These are phyloP conservation scores for Aspergillus amoenus DNA, from an alignment of 2,329 filamentous ascomycete species.

Conservation along the genomic window DNA sequence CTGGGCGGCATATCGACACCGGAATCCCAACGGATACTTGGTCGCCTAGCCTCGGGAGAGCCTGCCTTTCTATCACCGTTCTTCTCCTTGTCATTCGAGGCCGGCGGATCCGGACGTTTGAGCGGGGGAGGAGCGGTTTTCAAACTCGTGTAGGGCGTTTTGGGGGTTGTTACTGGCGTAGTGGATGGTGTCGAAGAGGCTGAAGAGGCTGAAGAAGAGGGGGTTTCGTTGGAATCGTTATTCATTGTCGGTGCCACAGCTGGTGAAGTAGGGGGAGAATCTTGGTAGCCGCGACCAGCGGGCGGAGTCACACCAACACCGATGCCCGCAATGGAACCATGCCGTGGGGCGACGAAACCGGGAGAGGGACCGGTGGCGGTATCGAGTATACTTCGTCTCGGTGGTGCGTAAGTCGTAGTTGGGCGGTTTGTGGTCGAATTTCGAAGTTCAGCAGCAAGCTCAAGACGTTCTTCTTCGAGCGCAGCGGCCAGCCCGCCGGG, in stretches of 20 bases:
- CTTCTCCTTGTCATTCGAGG: slow-evolving; percentile 14
- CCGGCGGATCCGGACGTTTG: slow-evolving; percentile 18
- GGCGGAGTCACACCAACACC: slow-evolving; percentile 36
- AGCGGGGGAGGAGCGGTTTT: slow-evolving; percentile 13
- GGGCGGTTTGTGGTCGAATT: slow-evolving; percentile 34
- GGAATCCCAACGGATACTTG: slow-evolving; percentile 21
- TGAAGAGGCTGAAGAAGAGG: slow-evolving; percentile 11
- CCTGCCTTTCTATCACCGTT: slow-evolving; percentile 18
- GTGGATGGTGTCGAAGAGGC: slow-evolving; percentile 11
- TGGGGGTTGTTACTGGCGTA: slow-evolving; percentile 23
- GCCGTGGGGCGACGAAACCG: slow-evolving; percentile 33
- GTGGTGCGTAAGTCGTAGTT: slow-evolving; percentile 53
- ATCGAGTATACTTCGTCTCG: slow-evolving; percentile 68
- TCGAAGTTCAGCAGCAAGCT: slow-evolving; percentile 66
- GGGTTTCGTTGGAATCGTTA: slow-evolving; percentile 12
- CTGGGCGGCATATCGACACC: slow-evolving; percentile 20
- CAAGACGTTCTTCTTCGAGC: slow-evolving; percentile 73
- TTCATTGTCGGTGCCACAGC: slow-evolving; percentile 35
- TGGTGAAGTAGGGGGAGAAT: slow-evolving; percentile 32
- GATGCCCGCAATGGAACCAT: slow-evolving; percentile 41
- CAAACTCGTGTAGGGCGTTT: slow-evolving; percentile 5
- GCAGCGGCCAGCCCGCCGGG: slow-evolving; percentile 62
- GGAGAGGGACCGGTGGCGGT: slow-evolving; percentile 57
- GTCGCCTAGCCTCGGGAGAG: slow-evolving; percentile 27
- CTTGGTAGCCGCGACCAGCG: slow-evolving; percentile 24